Evolutionary conservation across 192 early-diverging fungal species (phyloP).

Genomic region (Backusella macrospora): DNA sequence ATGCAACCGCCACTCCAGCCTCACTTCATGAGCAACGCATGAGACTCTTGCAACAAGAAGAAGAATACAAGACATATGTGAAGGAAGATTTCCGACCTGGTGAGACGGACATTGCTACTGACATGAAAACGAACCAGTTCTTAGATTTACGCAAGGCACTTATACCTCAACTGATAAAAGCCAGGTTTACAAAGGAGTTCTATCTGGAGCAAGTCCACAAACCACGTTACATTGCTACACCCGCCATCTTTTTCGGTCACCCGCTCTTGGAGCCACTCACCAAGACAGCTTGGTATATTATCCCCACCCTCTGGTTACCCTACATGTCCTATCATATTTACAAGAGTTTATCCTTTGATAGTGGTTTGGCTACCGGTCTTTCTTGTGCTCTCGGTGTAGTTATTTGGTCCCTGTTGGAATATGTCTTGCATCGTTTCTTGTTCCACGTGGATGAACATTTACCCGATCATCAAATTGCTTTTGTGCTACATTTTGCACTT

Average conservation of each 20-base stretch:
- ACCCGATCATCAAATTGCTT: constrained; percentile 79
- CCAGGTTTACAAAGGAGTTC: constrained; percentile 76
- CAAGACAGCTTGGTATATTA: constrained; percentile 90
- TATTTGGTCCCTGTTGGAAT: constrained; percentile 89
- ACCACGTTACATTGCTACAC: constrained; percentile 74
- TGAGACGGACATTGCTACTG: constrained; percentile 49
- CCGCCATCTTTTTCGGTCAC: constrained; percentile 86
- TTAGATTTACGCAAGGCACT: constrained; percentile 83
- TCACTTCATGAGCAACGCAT: constrained; percentile 30
- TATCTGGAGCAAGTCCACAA: constrained; percentile 93
- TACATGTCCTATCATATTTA: constrained; percentile 54
- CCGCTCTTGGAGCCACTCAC: constrained; percentile 79
- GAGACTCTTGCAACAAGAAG: constrained; percentile 30
- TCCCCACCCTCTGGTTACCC: constrained; percentile 92
- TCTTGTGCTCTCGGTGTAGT: constrained; percentile 71
- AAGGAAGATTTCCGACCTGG: constrained; percentile 44
- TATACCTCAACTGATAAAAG: constrained; percentile 76
- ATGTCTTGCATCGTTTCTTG: constrained; percentile 88
- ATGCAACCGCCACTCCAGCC: constrained; percentile 9
- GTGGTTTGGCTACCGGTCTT: constrained; percentile 36
- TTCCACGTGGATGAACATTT: constrained; percentile 91
- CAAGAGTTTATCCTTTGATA: constrained; percentile 38
- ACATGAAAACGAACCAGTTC: constrained; percentile 68
- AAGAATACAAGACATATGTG: constrained; percentile 37
- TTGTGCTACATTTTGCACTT: constrained; percentile 83